Conservation (phyloP, 2,329 filamentous ascomycete species). For the Pseudopyricularia cyperi region DNA sequence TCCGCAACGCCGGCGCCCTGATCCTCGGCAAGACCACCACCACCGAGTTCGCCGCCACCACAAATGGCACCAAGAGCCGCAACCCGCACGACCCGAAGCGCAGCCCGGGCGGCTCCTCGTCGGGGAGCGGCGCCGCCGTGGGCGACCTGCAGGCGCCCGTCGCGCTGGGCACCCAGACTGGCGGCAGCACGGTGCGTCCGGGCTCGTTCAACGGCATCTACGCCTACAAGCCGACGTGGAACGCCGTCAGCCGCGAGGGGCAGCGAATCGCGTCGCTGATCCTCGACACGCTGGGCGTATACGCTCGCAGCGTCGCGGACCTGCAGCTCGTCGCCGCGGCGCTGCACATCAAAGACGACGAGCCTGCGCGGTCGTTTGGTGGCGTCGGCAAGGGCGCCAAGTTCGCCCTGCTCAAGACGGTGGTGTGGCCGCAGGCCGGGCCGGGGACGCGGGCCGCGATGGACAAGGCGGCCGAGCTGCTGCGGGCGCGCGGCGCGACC, state of each 20-base stretch:
- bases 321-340: constrained; percentile 40
- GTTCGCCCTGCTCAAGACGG: constrained; percentile 41
- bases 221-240: constrained; percentile 54
- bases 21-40: constrained; percentile 49
- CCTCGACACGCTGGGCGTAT: constrained; percentile 51
- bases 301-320: constrained; percentile 43
- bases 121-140: constrained; percentile 53
- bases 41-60: constrained; percentile 49
- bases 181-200: constrained; percentile 50
- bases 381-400: constrained; percentile 31
- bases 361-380: constrained; percentile 14
- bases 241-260: constrained; percentile 47
- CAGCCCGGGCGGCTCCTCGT: constrained; percentile 55
- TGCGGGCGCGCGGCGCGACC: constrained; percentile 32
- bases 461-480: constrained; percentile 22
- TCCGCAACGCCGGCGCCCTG: constrained; percentile 41
- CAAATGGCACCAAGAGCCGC: constrained; percentile 34
- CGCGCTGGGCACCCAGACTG: constrained; percentile 52
- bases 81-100: constrained; percentile 40
- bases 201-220: constrained; percentile 53
- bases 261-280: constrained; percentile 43
- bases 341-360: constrained; percentile 37
- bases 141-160: constrained; percentile 50
- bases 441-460: constrained; percentile 29
- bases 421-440: constrained; percentile 34